phyloP scores from a whole-genome alignment of 768 basidiomycete species.

The Tricholoma matsutake region DNA sequence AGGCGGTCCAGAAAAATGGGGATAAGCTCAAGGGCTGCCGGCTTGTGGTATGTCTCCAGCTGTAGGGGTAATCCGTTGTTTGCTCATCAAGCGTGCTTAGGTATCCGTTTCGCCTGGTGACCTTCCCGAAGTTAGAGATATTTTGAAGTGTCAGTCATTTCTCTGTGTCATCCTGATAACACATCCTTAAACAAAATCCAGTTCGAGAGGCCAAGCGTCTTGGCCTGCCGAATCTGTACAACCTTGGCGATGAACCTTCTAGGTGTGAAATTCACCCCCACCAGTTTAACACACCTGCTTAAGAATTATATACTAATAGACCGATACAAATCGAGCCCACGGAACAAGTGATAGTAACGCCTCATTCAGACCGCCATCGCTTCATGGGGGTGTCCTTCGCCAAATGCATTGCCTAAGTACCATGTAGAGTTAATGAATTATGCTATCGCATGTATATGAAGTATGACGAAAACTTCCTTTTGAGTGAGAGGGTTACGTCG shows the following conservation, averaged over 20 bases:
- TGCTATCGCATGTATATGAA: background rate
- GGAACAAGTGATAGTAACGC: constrained; percentile 17
- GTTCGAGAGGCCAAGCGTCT: constrained; percentile 9
- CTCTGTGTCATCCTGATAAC: background rate
- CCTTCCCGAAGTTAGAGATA: constrained; percentile 38
- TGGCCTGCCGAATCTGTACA: background rate
- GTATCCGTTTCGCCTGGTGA: constrained; percentile 34
- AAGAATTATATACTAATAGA: constrained; percentile 9
- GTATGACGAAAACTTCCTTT: background rate
- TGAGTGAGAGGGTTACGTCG: background rate
- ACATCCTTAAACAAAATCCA: background rate
- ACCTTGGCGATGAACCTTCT: background rate
- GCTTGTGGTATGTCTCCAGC: constrained; percentile 37
- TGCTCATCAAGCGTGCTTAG: constrained; percentile 17
- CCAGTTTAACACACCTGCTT: background rate
- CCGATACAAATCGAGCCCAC: constrained; percentile 20
- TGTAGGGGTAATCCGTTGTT: background rate
- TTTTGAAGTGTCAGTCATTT: constrained; percentile 23
- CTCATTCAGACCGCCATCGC: constrained; percentile 23
- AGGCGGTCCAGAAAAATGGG: constrained; percentile 42
- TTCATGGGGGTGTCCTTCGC: constrained; percentile 31
- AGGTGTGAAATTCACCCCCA: background rate
- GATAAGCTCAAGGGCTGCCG: constrained; percentile 31
- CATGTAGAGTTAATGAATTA: background rate
- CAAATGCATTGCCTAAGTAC: constrained; percentile 8